Evolutionary conservation across 495 filamentous ascomycete genomes (phyloP).

Genomic region (Hypoxylon crocopeplum): DNA sequence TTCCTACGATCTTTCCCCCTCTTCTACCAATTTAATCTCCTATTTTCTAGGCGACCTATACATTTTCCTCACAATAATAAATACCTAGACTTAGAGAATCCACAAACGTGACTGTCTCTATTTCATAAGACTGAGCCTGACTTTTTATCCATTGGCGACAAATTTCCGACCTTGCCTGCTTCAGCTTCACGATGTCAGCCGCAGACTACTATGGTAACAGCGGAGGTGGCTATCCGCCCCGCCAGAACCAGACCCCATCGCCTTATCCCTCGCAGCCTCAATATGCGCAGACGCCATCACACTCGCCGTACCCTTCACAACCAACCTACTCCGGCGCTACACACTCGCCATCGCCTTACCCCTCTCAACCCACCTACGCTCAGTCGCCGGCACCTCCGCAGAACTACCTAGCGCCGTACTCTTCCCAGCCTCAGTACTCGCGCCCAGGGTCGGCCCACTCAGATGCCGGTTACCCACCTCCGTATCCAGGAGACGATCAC

Average conservation of each 20-base stretch:
- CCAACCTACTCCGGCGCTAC: constrained; percentile 12
- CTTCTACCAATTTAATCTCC: background rate
- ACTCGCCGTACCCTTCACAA: constrained; percentile 35
- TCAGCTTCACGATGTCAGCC: constrained; percentile 40
- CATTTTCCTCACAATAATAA: background rate
- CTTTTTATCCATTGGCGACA: background rate
- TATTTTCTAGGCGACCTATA: background rate
- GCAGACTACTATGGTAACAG: constrained; percentile 45
- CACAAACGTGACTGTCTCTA: background rate
- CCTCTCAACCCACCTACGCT: constrained; percentile 32
- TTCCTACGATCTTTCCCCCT: background rate
- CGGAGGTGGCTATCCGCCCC: constrained; percentile 34
- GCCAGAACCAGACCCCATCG: constrained; percentile 25
- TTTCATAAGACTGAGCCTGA: background rate
- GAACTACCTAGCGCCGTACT: constrained; percentile 29
- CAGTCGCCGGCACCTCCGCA: constrained; percentile 15
- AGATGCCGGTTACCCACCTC: constrained; percentile 24
- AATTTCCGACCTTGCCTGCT: background rate
- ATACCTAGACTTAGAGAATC: background rate
- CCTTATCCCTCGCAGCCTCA: constrained; percentile 38
- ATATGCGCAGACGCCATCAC: constrained; percentile 30
- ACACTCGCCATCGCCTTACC: constrained; percentile 30
- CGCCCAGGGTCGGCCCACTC: constrained; percentile 35
- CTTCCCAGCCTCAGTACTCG: constrained; percentile 28
- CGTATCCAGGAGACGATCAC: constrained; percentile 2